A percentile compares a stretch with the other conserved stretches of the same genome.
phyloP scores from a whole-genome alignment of 495 filamentous ascomycete genomes.

The Achaetomiella virescens region DNA sequence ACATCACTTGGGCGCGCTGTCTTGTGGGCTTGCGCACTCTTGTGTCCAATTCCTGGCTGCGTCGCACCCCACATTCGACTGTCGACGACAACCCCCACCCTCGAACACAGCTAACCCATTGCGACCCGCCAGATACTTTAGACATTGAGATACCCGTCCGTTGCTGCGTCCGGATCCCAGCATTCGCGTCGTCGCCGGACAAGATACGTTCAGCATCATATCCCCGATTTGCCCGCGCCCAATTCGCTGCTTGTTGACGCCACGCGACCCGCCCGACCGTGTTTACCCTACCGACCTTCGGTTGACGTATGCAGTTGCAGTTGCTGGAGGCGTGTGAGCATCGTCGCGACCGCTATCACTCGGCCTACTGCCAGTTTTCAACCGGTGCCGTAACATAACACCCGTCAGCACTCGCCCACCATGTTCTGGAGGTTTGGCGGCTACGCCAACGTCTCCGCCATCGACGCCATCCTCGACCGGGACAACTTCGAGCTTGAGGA shows the following conservation, averaged over 20 bases:
- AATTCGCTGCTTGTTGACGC: neutral
- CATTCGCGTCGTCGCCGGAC: conserved; percentile 12
- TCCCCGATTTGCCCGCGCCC: neutral
- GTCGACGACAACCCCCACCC: neutral
- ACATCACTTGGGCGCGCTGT: neutral
- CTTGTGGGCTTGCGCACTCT: neutral
- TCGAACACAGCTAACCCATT: conserved; percentile 8
- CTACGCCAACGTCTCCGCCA: conserved; percentile 92
- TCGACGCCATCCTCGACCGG: conserved; percentile 94
- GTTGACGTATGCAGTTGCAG: conserved; percentile 21
- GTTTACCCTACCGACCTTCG: neutral
- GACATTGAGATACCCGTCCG: conserved; percentile 28
- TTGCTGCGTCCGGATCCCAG: conserved; percentile 2
- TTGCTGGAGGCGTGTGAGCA: neutral
- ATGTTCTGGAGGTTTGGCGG: conserved; percentile 99
- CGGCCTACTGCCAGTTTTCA: conserved; percentile 7
- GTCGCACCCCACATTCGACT: neutral
- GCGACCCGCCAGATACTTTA: conserved; percentile 19
- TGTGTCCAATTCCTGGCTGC: neutral
- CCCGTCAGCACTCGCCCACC: conserved; percentile 36
- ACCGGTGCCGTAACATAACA: conserved; percentile 39
- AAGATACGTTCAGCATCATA: neutral
- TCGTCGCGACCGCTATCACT: neutral
- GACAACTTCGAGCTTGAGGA: conserved; percentile 92
- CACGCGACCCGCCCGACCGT: neutral